phyloP scores from a whole-genome alignment of 2,329 filamentous ascomycete genomes.

The Xylariaceae sp. region DNA sequence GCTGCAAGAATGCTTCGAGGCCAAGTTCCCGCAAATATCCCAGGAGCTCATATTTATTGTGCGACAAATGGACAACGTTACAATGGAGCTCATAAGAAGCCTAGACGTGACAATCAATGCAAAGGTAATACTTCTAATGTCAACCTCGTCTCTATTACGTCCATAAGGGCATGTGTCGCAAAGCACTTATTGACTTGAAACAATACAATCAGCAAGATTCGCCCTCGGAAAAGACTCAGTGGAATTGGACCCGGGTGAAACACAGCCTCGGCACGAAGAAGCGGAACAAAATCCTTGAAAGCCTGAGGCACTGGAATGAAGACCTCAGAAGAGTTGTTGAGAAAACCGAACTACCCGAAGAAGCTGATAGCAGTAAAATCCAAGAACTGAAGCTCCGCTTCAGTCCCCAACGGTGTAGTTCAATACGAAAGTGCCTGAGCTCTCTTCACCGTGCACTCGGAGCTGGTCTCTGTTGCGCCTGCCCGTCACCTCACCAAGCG shows the following conservation, averaged over 20 bases:
- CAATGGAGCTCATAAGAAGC: constrained; percentile 1
- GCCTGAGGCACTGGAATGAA: neutral
- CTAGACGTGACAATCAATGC: neutral
- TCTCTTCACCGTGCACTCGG: constrained; percentile 11
- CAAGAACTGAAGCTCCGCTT: constrained; percentile 9
- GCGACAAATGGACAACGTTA: constrained; percentile 1
- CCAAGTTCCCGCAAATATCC: constrained; percentile 11
- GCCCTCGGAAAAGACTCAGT: neutral
- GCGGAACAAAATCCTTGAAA: constrained; percentile 7
- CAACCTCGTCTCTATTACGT: neutral
- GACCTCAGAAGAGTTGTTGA: constrained; percentile 8
- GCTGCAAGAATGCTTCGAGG: constrained; percentile 4
- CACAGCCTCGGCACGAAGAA: constrained; percentile 9
- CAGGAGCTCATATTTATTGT: constrained; percentile 4
- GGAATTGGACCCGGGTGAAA: constrained; percentile 13
- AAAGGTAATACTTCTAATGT: neutral
- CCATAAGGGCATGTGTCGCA: neutral
- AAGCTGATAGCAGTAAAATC: constrained; percentile 9
- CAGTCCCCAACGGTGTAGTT: constrained; percentile 1
- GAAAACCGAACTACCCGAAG: constrained; percentile 5
- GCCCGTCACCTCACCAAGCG: constrained; percentile 5
- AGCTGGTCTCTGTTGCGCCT: constrained; percentile 5
- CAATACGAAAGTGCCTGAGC: constrained; percentile 4
- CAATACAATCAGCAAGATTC: neutral
- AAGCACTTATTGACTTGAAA: neutral